Base-by-base conservation (phyloP, 768 basidiomycete genomes). In the Mrakia frigida region DNA sequence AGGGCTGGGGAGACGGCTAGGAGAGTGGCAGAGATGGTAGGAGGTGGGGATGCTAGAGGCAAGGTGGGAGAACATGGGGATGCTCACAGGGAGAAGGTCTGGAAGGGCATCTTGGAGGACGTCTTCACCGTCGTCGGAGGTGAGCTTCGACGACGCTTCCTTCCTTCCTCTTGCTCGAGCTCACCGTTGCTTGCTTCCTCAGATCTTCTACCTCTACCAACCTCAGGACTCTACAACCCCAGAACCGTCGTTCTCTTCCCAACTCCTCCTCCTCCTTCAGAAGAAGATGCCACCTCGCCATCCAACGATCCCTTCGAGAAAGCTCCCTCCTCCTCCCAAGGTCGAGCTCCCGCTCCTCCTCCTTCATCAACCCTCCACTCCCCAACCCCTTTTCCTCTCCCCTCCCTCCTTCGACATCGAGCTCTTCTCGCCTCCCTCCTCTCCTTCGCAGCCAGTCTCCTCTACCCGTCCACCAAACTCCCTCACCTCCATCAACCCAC, bases 361-460 rank as follows among this genome's bases (percentile, higher is more conserved):
- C 16, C 60, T 46, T 25, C 37, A 3, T 23, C 41, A 31, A 23
- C 46, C 2, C 0, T 3, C 16, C 39, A 37, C 41, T 14, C 60
- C 3, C 28, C 59, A 23, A 46, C 73, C 18, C 41, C 74, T 37
- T 37, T 53, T 25, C 35, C 37, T 7, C 69, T 77, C 23, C 6
- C 39, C 46, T 52, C 61, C 35, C 76, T 71, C 37, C 25, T 56
- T 3, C 70, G 60, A 35, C 60, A 70, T 18, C 76, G 70, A 23
- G 56, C 76, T 6, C 76, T 77, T 14, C 41, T 77, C 14, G 70
- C 61, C 23, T 28, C 60, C n/a, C 46, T 77, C 9, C 43, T 77
- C 43, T 72, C 76, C 21, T 77, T 77, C 50, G 46, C 50, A n/a
- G 7, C 37, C 16, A 25, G 59, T 5, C 59, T 76, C 6, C 59